Evolutionary conservation across 2,329 filamentous ascomycete species (phyloP), one percentile per base, ranked within the genome.

Genomic region (Lojkania enalia): DNA sequence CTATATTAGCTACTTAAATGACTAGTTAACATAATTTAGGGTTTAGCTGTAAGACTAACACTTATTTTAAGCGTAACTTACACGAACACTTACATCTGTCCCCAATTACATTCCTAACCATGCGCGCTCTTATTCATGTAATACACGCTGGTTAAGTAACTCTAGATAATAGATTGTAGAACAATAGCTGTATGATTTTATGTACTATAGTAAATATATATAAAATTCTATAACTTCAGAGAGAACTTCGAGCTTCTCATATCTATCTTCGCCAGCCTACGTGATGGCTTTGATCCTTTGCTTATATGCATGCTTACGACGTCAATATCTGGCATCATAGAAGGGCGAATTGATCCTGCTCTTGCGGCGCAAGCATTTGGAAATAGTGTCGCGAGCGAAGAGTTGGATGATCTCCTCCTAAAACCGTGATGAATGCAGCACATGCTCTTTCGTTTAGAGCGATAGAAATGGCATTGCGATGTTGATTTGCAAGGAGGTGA

Each of bases 361-460:
- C 31, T 33, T 33, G 31, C 15, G 31, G 15, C 31, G 31, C 11
- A 33, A 33, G 7, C 15, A 33, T 33, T 33, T 33, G 9, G 31
- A 6, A 15, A 33, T 42, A 42, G 20, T 42, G 39, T 35, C 35
- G 27, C 15, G 5, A 20, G 25, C 39, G 39, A 4, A 30, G 32
- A 23, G 39, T 42, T 14, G 39, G 39, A 35, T 42, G 39, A 16
- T 32, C 13, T 30, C 21, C 16, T 18, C 39, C 29, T 5, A 42
- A 20, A 18, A 35, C 29, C 9, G 27, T 42, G 13, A 5, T n/a
- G 29, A 20, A 42, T 18, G 18, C 39, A 42, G 27, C 29, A 30
- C 20, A 42, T 32, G 29, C 39, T 21, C 39, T 21, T 21, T 42
- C 13, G 18, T 42, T 33, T 14, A 42, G 39, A 32, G 27, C 27